Evolutionary conservation across 2,329 filamentous ascomycete genomes (phyloP), one percentile per base, ranked within the genome.

Genomic region (Ophiosphaerella narmari): DNA sequence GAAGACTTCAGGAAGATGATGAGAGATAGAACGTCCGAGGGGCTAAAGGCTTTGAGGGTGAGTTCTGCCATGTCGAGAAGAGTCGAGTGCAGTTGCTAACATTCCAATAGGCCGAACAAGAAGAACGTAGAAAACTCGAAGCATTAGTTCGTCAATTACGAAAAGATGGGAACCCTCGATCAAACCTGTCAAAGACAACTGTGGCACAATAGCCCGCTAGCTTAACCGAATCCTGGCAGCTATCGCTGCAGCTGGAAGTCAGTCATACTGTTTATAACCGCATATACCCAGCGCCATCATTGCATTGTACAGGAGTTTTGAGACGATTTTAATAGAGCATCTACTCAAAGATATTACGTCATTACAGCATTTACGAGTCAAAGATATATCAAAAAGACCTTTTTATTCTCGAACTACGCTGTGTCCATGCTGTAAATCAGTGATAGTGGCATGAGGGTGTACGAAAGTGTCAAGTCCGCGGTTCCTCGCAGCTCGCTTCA

Each of bases 1-100:
- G 86, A 86, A 55, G 87, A 90, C 69, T 90, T 90, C 68, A 89
- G 88, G 77, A 89, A 87, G 76, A 90, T 90, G 87, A 89, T 90
- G 86, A 80, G 86, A 56, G 86, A 90, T 65, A 85, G 85, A 40
- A 82, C 86, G 54, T 78, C 80, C 1, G 87, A 90, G 70, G 86
- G 82, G 54, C 75, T 85, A 63, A 87, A 82, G 73, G 77, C 80
- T 52, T 67, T 90, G 48, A 84, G 83, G 77, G 87, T 89, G 72
- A 75, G 83, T 77, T 40, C 11, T 13, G 37, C 35, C 24, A 13
- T 14, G 9, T 11, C 39, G 11, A 12, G 36, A n/a, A 33, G 2
- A 26, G 32, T 24, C 23, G 13, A 34, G 18, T 14, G 38, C 0
- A 1, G 14, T 4, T 21, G 26, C 67, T 71, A 65, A 71, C 56